Percentiles rank a stretch among this genome's conserved stretches.
Conservation (phyloP, 345 rosid species). For the Bruguiera parviflora region DNA sequence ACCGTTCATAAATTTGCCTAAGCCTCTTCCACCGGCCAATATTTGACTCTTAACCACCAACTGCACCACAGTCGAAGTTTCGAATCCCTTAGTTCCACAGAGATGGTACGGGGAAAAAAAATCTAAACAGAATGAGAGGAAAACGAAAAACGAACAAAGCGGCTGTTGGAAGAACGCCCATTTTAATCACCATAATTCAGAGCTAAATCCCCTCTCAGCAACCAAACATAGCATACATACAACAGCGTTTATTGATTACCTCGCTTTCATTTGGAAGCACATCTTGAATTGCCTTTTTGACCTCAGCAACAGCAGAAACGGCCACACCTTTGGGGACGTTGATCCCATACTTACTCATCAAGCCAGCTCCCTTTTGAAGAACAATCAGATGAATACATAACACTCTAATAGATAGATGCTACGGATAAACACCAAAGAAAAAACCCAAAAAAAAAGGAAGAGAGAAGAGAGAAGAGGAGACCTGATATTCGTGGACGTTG, state of each 20-base stretch:
- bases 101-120: too few species aligned
- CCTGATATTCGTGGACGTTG: conserved; percentile 98
- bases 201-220: neutral
- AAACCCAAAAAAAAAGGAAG: neutral
- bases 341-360: conserved; percentile 85
- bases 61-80: conserved; percentile 39
- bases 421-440: neutral
- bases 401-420: neutral
- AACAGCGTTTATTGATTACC: conserved; percentile 33
- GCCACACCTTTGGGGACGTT: conserved; percentile 94
- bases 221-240: neutral
- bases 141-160: neutral
- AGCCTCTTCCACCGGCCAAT: conserved; percentile 98
- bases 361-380: conserved; percentile 70
- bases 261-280: conserved; percentile 68
- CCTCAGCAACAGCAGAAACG: conserved; percentile 60
- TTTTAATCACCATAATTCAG: neutral
- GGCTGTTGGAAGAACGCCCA: neutral
- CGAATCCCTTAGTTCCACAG: conserved; percentile 1
- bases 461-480: conserved; percentile 19
- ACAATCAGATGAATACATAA: neutral
- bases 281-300: conserved; percentile 51
- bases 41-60: conserved; percentile 96
- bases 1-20: conserved; percentile 86
- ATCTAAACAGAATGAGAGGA: neutral